Evolutionary conservation across 495 filamentous ascomycete species (phyloP).

Genomic region (Penicillium malachiteum): DNA sequence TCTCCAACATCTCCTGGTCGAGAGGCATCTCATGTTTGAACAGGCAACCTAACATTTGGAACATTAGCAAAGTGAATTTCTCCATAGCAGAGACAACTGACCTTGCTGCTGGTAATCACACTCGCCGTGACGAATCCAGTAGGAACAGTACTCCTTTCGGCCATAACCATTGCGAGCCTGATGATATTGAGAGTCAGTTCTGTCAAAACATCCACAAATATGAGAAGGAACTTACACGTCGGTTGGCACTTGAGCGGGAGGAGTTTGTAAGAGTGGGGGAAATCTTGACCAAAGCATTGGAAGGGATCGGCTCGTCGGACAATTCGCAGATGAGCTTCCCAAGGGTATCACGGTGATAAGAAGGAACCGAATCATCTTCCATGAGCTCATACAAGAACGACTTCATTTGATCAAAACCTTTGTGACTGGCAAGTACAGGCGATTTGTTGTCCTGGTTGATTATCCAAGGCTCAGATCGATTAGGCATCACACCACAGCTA

Average conservation of each 20-base stretch:
- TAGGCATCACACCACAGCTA: slow-evolving; percentile 37
- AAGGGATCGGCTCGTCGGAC: too few relatives aligned
- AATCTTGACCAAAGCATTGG: too few relatives aligned
- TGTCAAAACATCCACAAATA: background rate
- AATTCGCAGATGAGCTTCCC: too few relatives aligned
- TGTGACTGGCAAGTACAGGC: too few relatives aligned
- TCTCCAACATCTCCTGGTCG: slow-evolving; percentile 55
- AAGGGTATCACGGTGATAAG: too few relatives aligned
- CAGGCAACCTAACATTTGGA: slow-evolving; percentile 56
- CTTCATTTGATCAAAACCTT: too few relatives aligned
- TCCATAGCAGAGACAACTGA: slow-evolving; percentile 8
- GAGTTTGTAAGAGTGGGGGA: too few relatives aligned
- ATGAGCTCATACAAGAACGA: too few relatives aligned
- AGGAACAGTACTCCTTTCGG: slow-evolving; percentile 77
- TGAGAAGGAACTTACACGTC: too few relatives aligned
- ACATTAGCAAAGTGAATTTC: slow-evolving; percentile 6
- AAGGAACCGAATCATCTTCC: too few relatives aligned
- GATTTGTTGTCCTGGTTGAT: too few relatives aligned
- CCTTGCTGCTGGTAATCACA: slow-evolving; percentile 82
- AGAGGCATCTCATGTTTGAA: slow-evolving; percentile 86
- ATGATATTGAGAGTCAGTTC: background rate
- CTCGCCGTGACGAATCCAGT: slow-evolving; percentile 80
- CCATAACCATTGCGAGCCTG: background rate
- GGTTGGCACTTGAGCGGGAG: too few relatives aligned
- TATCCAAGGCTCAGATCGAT: slow-evolving; percentile 6